Evolutionary conservation across 1,139 yeast genomes (phyloP), one percentile per base, ranked within the genome.

Genomic region (Wickerhamiella infanticola): DNA sequence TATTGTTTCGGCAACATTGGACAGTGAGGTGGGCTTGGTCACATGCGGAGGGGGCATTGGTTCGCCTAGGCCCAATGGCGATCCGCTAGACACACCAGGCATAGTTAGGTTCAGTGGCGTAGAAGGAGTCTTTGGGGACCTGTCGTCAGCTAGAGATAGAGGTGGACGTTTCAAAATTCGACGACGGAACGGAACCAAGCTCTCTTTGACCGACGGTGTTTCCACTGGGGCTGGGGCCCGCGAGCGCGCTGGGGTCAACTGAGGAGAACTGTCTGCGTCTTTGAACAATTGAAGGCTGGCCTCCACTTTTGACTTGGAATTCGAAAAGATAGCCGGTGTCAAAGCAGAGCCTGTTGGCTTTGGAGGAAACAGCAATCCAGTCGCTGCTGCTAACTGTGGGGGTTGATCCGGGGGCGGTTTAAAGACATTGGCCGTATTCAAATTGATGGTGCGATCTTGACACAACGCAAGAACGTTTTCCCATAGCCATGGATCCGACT

Each of bases 401-500:
- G 27, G 13, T 18, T 11, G 13, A 11, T 36, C 25, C 36, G 39
- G 29, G 35, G 24, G 39, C 9, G 27, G 38, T 41, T 6, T 7
- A 27, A 51, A 54, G 25, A 55, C 47, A 8, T 53, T 42, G 8
- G 48, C 46, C 11, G 50, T 41, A 27, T 75, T 70, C 26, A 84
- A 71, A 50, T 75, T 73, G 26, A 81, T 56, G 7, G 65, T 63
- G 43, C 49, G 42, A 58, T 83, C 66, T 49, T 73, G 72, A 57
- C 90, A 79, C 42, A 90, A 66, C 40, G 79, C 79, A 54, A 81
- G 85, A 51, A 83, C 77, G 0, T 96, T 88, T 58, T 85, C 96
- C 73, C 93, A 86, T 44, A 85, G 71, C 59, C 71, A 84, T 26
- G 94, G 95, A 59, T 90, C 83, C 48, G 71, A 63, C 49, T 75